Base-by-base conservation (phyloP, 371 early-diverging fungal genomes). In the Mortierella sp. region DNA sequence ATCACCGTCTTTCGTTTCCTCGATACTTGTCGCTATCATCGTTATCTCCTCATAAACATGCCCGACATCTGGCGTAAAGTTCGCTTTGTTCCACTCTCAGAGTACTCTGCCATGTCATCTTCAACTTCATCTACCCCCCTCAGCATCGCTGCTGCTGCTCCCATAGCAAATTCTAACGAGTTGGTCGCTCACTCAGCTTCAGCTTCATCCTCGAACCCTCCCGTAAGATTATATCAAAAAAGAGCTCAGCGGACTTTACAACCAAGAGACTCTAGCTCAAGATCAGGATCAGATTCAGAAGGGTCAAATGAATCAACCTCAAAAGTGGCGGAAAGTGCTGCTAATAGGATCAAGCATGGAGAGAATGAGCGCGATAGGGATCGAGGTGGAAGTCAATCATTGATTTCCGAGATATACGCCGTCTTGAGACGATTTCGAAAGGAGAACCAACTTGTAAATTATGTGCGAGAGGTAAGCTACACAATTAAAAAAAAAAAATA, bases 311-410 rank as follows among this genome's bases (percentile, higher is more conserved):
- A 53, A 4, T 28, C 43, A 6, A 32, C 13, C 9, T 9, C 63
- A 34, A 64, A 61, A n/a, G 64, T 10, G 3, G 31, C 34, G 5
- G 29, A n/a, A 2, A 49, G 17, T 26, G 22, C 40, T 5, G 47
- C 61, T 5, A 59, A 62, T 42, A 47, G 69, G 10, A 22, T 72
- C 19, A 71, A 77, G 61, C 77, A 77, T 45, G 40, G 68, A 26
- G 79, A 79, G 64, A 73, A 66, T 55, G 70, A 79, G 6, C 79
- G 79, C 19, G 79, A 79, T 60, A 66, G 62, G 22, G 79, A 79
- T 8, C 73, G 79, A 49, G 79, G 79, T 13, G 74, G 79, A 61
- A 73, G 79, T 37, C 45, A 55, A 35, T 62, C 66, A 2, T 42
- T 73, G 64, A 69, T 69, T 1, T 79, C 74, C 0, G 79, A 79